Evolutionary conservation across 208 protist genomes (phyloP).

Genomic region (Leishmania arabica): DNA sequence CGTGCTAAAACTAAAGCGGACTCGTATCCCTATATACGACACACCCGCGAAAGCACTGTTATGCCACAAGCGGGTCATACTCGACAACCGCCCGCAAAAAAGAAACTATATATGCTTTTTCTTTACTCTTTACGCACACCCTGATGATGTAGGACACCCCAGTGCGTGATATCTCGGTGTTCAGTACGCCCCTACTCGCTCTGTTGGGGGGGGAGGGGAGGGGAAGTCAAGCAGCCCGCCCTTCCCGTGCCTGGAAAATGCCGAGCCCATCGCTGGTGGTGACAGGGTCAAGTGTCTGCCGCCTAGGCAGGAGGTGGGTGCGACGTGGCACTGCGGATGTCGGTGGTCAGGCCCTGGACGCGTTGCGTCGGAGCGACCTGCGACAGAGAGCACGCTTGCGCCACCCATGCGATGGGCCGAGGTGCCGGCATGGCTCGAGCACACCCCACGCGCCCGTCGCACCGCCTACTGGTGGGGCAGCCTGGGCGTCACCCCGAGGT

Average conservation of each 20-base stretch:
- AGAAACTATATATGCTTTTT: not conserved
- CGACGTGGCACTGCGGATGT: not conserved
- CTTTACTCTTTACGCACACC: not conserved
- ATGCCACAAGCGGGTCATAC: too few species aligned
- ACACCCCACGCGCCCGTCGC: not conserved
- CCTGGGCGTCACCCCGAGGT: not conserved
- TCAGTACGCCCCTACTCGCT: not conserved
- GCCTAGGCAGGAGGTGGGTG: not conserved
- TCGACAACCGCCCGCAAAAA: too few species aligned
- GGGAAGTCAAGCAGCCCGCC: not conserved
- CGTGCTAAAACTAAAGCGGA: too few species aligned
- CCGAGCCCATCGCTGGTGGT: too few species aligned
- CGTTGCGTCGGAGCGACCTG: not conserved
- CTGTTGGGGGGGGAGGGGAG: not conserved
- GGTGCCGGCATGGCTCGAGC: not conserved
- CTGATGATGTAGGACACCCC: not conserved
- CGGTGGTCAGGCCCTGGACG: too few species aligned
- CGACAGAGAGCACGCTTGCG: not conserved
- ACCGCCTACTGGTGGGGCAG: not conserved
- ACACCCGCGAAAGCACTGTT: too few species aligned
- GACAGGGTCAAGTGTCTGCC: not conserved
- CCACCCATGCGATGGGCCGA: not conserved
- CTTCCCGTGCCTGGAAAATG: not conserved
- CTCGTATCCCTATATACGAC: too few species aligned
- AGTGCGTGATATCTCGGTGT: not conserved